These are phyloP conservation scores for Eucommia ulmoides DNA, from an alignment of 257 asterid species.

Conservation along the genomic window DNA sequence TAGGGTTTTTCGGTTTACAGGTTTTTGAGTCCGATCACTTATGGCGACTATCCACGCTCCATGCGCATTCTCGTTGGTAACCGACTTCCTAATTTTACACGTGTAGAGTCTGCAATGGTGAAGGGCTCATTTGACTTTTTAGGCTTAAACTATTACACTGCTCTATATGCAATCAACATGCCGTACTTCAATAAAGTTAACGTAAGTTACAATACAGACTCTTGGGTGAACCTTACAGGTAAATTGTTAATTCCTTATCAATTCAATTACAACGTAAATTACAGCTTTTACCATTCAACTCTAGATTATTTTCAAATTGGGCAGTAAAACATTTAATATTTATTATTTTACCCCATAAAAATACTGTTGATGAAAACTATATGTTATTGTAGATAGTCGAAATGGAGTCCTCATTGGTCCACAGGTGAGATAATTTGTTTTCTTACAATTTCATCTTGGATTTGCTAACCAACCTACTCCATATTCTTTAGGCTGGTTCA, in stretches of 20 bases:
- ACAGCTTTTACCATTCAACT: too few species aligned
- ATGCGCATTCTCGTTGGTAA: slow-evolving; percentile 20
- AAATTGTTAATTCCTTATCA: neutral
- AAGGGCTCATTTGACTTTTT: slow-evolving; percentile 27
- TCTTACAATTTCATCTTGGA: too few species aligned
- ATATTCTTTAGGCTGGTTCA: neutral
- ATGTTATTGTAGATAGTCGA: too few species aligned
- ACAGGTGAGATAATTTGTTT: too few species aligned
- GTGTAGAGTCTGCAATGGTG: slow-evolving; percentile 13
- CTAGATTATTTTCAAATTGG: too few species aligned
- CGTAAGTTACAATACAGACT: slow-evolving; percentile 21
- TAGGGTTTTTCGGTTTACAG: slow-evolving; percentile 9
- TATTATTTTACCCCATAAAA: too few species aligned
- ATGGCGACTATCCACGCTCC: slow-evolving; percentile 28
- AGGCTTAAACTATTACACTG: slow-evolving; percentile 25
- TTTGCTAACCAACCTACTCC: too few species aligned
- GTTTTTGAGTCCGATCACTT: slow-evolving; percentile 31
- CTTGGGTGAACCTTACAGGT: slow-evolving; percentile 25
- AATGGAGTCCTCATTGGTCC: too few species aligned
- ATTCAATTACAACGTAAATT: too few species aligned
- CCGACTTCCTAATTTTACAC: slow-evolving; percentile 23
- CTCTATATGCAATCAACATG: slow-evolving; percentile 13
- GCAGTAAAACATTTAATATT: too few species aligned
- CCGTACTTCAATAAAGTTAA: slow-evolving; percentile 24
- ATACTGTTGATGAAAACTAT: too few species aligned